Conservation (phyloP, 1,284 basidiomycete species). For the Moniliophthora roreri region DNA sequence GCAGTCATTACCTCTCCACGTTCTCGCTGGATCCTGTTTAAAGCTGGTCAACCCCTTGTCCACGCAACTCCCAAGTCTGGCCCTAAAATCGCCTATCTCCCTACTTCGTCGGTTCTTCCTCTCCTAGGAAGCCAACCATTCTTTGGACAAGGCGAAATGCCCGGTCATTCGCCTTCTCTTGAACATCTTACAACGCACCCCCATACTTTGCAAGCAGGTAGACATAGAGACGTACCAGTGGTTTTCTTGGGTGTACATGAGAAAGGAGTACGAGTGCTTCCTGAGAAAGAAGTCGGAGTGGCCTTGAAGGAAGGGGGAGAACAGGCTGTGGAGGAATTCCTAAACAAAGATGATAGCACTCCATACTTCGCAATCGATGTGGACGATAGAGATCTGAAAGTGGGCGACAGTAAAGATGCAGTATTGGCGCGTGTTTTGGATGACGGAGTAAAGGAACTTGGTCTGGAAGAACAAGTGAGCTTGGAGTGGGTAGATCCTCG, state of each 20-base stretch:
- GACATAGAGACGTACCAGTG: conserved; percentile 46
- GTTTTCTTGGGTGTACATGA: conserved; percentile 15
- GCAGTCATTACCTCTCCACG: conserved; percentile 55
- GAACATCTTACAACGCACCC: conserved; percentile 31
- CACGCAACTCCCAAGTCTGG: conserved; percentile 26
- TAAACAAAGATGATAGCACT: conserved; percentile 65
- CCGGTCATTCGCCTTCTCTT: conserved; percentile 41
- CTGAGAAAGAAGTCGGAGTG: not conserved
- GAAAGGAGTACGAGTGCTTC: not conserved
- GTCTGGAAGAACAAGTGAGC: conserved; percentile 17
- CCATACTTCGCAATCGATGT: conserved; percentile 84
- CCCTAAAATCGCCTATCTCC: conserved; percentile 47
- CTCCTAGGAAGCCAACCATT: conserved; percentile 49
- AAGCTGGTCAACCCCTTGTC: conserved; percentile 63
- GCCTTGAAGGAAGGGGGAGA: conserved; percentile 2
- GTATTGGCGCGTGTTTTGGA: conserved; percentile 1
- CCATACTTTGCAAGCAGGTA: conserved; percentile 60
- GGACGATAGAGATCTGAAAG: conserved; percentile 35
- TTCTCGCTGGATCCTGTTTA: conserved; percentile 77
- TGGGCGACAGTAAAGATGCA: conserved; percentile 21
- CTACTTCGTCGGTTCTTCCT: conserved; percentile 55
- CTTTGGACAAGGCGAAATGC: conserved; percentile 66
- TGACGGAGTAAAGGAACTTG: not conserved
- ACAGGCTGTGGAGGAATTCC: conserved; percentile 27
- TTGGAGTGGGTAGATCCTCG: conserved; percentile 72